Evolutionary conservation across 228 moss, liverwort and hornwort species (phyloP), one percentile per base, ranked within the genome.

Genomic region (Sphagnum fallax): DNA sequence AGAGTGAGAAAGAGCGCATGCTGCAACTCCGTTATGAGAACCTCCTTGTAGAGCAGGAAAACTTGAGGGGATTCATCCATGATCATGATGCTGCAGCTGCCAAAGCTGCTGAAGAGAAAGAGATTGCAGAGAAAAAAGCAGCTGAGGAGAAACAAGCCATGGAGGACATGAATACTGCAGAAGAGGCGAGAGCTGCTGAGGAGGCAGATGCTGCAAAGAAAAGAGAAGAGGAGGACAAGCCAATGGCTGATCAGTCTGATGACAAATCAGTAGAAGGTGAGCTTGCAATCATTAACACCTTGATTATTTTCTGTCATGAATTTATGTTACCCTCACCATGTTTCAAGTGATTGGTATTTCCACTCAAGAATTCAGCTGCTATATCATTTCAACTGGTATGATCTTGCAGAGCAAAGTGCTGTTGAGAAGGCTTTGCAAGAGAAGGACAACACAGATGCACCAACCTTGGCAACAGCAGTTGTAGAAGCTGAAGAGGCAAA

Each of bases 1-100:
- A 92, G 75, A 90, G 87, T 68, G 91, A 96, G 63, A 85, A 79
- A 60, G 88, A 91, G 69, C 90, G 83, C 53, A 84, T 69, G 67
- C 84, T 97, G 66, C 97, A 97, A 77, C 60, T 90, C 48, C 82
- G 77, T 14, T 97, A 88, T 73, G 93, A 91, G 72, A 90, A 91
- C 65, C 64, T 93, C 52, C 77, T 91, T 53, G 84, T 90, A 72
- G 93, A 91, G 90, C 77, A 85, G 72, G 90, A 91, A 59, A 89
- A 88, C 67, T 66, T 97, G 47, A 85, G 74, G 75, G 76, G 78
- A 60, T 80, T 85, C 66, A 76, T 85, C 6, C 49, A 65, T 12
- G 74, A 78, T 63, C 74, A 75, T 50, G 60, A 71, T 51, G 14
- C 51, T 65, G 75, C 70, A 65, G 74, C 65, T 72, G 77, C 62